Evolutionary conservation across 495 filamentous ascomycete species (phyloP), one percentile per base, ranked within the genome.

Genomic region (Xylaria venustula): DNA sequence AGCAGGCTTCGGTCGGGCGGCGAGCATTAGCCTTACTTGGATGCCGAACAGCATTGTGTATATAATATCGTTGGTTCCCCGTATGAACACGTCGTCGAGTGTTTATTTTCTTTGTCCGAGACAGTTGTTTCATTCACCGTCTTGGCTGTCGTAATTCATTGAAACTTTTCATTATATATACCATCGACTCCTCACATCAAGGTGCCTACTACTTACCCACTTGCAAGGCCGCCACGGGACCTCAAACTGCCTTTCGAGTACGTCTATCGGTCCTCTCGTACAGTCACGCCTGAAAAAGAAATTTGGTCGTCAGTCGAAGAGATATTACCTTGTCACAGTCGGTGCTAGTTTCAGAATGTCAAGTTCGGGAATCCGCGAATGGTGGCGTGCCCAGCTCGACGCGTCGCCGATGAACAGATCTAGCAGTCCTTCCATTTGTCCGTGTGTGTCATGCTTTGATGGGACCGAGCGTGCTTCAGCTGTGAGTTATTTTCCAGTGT

Each of bases 381-480:
- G 69, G 69, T 69, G 66, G 66, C 64, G 61, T 6, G 58, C 50
- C 19, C 64, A 71, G 50, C 25, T 52, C n/a, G 34, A 52, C 9
- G 37, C 17, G 55, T 60, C 8, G 55, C 62, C 8, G 58, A 67
- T 19, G 51, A 61, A 17, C 20, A 34, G 17, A 0, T 28, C 55
- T 36, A 47, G 59, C 14, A 36, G 60, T 9, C 53, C 63, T 32
- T 60, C 69, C n/a, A 67, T 71, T 20, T 71, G 69, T 25, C 64
- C 64, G 11, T 71, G 69, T 32, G 66, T 62, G 22, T 62, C 67
- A 22, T 71, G 69, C 62, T 71, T 71, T 57, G 65, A 67, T 32
- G 64, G 67, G 14, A 68, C 64, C 1, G 53, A 48, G 2, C 56
- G 59, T 58, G 60, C 53, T 30, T 14, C 28, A 25, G 30, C 55